Evolutionary conservation across 2,329 filamentous ascomycete species (phyloP).

Genomic region (Colletotrichum kahawae): DNA sequence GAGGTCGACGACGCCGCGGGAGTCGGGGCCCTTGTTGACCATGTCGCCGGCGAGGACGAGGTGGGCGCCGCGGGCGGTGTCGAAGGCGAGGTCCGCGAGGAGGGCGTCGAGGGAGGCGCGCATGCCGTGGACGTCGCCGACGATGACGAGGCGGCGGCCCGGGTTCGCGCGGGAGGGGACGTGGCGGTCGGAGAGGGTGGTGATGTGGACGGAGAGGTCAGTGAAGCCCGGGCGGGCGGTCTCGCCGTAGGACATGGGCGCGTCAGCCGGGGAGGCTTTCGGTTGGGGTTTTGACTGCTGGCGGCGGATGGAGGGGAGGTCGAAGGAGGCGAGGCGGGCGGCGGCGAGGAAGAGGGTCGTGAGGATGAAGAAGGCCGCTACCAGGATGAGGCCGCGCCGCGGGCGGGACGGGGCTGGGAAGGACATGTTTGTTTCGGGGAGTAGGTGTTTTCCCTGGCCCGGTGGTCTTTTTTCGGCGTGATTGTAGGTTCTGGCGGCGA

Average conservation of each 20-base stretch:
- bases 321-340: conserved; percentile 33
- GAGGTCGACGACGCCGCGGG: conserved; percentile 75
- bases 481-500: background rate
- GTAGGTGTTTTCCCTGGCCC: background rate
- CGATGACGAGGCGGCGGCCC: conserved; percentile 70
- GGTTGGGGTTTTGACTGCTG: conserved; percentile 4
- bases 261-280: conserved; percentile 29
- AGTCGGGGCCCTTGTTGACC: conserved; percentile 87
- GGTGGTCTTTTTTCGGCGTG: background rate
- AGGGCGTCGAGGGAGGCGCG: conserved; percentile 68
- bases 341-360: conserved; percentile 37
- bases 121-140: conserved; percentile 95
- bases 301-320: conserved; percentile 3
- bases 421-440: background rate
- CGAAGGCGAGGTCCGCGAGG: conserved; percentile 70
- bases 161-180: conserved; percentile 40
- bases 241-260: conserved; percentile 45
- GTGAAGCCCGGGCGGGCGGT: conserved; percentile 42
- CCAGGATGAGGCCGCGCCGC: background rate
- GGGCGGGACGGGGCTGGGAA: conserved; percentile 3
- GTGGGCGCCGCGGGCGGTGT: conserved; percentile 64
- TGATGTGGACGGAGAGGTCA: conserved; percentile 24
- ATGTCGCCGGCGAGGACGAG: conserved; percentile 80
- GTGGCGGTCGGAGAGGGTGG: conserved; percentile 31
- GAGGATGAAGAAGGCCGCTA: conserved; percentile 33